Evolutionary conservation across 78 protist genomes (phyloP).

Genomic region (Dictyostelium firmibasis): DNA sequence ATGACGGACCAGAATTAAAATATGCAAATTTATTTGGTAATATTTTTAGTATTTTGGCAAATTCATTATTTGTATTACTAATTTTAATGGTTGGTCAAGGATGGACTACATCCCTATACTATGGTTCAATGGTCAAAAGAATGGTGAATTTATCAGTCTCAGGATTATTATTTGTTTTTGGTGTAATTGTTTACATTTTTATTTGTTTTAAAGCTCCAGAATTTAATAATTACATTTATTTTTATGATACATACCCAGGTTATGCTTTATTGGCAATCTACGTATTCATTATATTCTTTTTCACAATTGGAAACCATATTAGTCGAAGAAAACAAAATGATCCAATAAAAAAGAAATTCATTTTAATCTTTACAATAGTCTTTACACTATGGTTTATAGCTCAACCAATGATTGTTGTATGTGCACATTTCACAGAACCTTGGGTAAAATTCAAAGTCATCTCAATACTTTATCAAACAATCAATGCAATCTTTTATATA

Average conservation of each 20-base stretch:
- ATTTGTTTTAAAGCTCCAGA: not conserved
- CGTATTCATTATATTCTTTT: constrained; percentile 10
- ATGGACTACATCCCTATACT: constrained; percentile 37
- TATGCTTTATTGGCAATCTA: constrained; percentile 35
- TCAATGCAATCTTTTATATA: constrained; percentile 22
- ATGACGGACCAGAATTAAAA: not conserved
- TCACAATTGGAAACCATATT: not conserved
- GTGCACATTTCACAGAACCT: constrained; percentile 43
- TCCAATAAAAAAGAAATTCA: constrained; percentile 13
- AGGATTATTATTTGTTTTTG: not conserved
- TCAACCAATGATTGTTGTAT: constrained; percentile 26
- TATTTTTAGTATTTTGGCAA: not conserved
- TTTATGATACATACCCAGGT: constrained; percentile 54
- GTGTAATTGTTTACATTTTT: not conserved
- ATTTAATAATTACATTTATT: constrained; percentile 1
- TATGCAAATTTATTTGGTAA: constrained; percentile 23
- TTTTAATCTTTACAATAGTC: not conserved
- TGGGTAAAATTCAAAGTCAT: constrained; percentile 39
- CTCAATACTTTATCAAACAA: not conserved
- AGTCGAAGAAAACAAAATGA: constrained; percentile 36
- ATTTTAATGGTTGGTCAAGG: constrained; percentile 66
- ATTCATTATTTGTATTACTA: constrained; percentile 14
- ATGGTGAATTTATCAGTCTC: not conserved
- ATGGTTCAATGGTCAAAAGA: constrained; percentile 14
- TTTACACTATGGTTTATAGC: constrained; percentile 44